Evolutionary conservation across 1,139 yeast species (phyloP).

Genomic region (Candida sanyaensis): DNA sequence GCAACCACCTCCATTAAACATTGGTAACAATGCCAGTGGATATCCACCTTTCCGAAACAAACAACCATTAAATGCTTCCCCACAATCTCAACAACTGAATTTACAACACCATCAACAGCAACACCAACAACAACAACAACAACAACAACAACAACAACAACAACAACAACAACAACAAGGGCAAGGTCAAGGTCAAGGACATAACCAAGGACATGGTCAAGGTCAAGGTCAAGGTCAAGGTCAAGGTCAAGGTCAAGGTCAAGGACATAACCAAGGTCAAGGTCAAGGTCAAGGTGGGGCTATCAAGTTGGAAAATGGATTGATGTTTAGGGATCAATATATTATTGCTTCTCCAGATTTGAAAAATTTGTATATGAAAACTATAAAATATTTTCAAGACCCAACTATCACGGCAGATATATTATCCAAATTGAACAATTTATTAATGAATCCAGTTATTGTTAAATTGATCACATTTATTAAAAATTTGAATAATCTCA

Average conservation of each 20-base stretch:
- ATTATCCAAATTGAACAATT: conserved; percentile 33
- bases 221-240: too few species aligned
- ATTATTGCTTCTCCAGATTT: conserved; percentile 57
- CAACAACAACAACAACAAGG: too few species aligned
- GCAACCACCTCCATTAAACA: conserved; percentile 6
- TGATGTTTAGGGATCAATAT: conserved; percentile 50
- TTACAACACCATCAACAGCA: conserved; percentile 10
- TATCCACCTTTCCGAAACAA: conserved; percentile 2
- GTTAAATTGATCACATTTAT: conserved; percentile 40
- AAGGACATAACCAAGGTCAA: too few species aligned
- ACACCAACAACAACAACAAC: too few species aligned
- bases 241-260: not conserved
- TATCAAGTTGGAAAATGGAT: conserved; percentile 56
- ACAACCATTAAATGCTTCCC: not conserved
- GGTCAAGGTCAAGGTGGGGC: conserved; percentile 2
- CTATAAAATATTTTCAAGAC: conserved; percentile 51
- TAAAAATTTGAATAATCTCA: conserved; percentile 43
- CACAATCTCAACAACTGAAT: conserved; percentile 10
- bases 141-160: too few species aligned
- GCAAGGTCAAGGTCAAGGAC: too few species aligned
- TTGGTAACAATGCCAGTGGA: conserved; percentile 2
- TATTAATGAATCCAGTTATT: conserved; percentile 32
- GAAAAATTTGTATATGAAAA: conserved; percentile 41
- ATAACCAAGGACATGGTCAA: too few species aligned
- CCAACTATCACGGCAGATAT: conserved; percentile 32